phyloP scores from a whole-genome alignment of 1,284 basidiomycete genomes.

The Takashimella tepidaria region DNA sequence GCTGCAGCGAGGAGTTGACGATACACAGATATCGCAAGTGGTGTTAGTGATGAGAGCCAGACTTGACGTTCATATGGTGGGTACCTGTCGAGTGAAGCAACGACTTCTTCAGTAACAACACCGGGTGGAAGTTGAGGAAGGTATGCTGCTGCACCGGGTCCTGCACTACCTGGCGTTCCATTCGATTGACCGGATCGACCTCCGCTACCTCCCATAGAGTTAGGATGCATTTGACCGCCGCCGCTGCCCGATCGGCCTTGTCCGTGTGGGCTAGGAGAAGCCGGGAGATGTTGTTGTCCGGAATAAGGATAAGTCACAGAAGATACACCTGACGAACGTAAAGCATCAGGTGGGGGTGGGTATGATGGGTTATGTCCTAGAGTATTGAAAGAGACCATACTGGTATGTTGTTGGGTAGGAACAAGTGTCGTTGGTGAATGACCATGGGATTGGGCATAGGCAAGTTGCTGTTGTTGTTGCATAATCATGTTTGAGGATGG shows the following conservation, averaged over 20 bases:
- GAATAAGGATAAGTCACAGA: neutral
- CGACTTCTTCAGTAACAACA: constrained; percentile 42
- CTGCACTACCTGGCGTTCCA: neutral
- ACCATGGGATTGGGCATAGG: neutral
- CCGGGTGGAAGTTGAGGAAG: constrained; percentile 38
- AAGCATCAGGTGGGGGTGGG: neutral
- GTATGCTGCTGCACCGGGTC: constrained; percentile 9
- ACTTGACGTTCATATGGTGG: constrained; percentile 37
- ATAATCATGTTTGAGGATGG: too few relatives aligned
- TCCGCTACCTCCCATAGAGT: too few relatives aligned
- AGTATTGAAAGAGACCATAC: neutral
- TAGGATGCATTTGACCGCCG: too few relatives aligned
- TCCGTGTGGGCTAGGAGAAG: neutral
- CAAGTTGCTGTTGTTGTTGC: neutral
- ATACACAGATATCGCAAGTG: constrained; percentile 29
- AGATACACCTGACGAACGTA: neutral
- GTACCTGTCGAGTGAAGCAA: constrained; percentile 37
- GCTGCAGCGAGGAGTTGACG: constrained; percentile 29
- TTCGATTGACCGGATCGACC: neutral
- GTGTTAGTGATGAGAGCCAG: constrained; percentile 35
- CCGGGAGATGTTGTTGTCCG: neutral
- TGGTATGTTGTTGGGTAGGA: neutral
- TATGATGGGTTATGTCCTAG: neutral
- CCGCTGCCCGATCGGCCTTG: too few relatives aligned
- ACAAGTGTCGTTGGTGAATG: neutral